Evolutionary conservation across 805 yeast species (phyloP), one percentile per base, ranked within the genome.

Genomic region (Starmerella geochares): DNA sequence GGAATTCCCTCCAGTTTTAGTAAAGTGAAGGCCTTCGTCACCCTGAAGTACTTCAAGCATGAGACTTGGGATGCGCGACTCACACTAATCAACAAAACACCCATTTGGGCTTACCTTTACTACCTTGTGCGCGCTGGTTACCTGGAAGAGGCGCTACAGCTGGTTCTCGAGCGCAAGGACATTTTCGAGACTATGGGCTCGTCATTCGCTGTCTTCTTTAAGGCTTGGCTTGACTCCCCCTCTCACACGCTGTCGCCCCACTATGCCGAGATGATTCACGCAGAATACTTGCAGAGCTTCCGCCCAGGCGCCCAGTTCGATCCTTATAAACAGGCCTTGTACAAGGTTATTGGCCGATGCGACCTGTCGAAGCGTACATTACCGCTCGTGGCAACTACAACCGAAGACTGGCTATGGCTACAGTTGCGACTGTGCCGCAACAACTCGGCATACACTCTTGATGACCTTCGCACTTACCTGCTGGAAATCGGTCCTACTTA

Each of bases 371-470:
- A 61, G 71, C 83, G 43, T 73, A 80, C 65, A 79, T 79, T 65
- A 69, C 76, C 54, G 68, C 88, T 58, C 79, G 79, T 90, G 27
- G 76, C 83, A 33, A 67, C 79, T 32, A 84, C 94, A 51, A 77
- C 88, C 43, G 97, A 90, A 65, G 97, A 90, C 67, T 90, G 97
- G 97, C 65, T 90, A 45, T 90, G 98, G 98, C 78, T 84, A 62
- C 96, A 92, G 66, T 73, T 92, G 50, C 74, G 79, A 66, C 72
- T 90, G 25, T 78, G 84, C 14, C 77, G 80, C 49, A 90, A 85
- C 59, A 62, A 58, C 33, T 49, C 57, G 8, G 39, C 76, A 54
- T 90, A 86, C 64, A 74, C 81, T 1, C 70, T 92, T 51, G 66
- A 62, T 25, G 94, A 86, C 60, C 74, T 92, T 57, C 96, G 86